Evolutionary conservation across 1,284 basidiomycete species (phyloP), one percentile per base, ranked within the genome.

Genomic region (Trichosporon sp.): DNA sequence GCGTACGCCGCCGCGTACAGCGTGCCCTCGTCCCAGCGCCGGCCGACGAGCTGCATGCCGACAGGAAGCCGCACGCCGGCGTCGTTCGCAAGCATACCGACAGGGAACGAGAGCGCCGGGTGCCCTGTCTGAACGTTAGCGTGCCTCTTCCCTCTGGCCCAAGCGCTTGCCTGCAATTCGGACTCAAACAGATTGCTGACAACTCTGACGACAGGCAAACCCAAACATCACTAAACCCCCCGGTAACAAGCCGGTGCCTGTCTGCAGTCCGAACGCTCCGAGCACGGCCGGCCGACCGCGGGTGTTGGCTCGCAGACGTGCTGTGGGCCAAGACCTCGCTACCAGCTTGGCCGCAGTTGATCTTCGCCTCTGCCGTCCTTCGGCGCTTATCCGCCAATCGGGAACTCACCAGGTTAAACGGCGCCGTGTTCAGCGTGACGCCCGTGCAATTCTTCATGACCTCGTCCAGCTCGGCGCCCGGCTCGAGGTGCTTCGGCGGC

Each of bases 11-110:
- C 79, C 11, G 78, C 77, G 73, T 83, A 84, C 31, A 84, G 64
- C 9, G 77, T 78, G 5, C 77, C 73, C 69, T 83, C 83, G 63
- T 73, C 74, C 68, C 76, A 80, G 63, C 72, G 76, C 69, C 75
- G 79, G 25, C 80, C 78, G 1, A 82, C 77, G 8, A 84, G 75
- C 76, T 84, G 83, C 77, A 83, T 76, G 2, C 82, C 81, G 3
- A 84, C 80, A 0, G 83, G 83, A 5, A 84, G 74, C 18, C 70
- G 74, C 29, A 79, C 74, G 21, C 65, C 65, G 5, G 75, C 73
- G 51, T 82, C 80, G 66, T 80, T 78, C 0, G 81, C 64, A 3
- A 82, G 70, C 71, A 79, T 76, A 2, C 81, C 82, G 35, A 83
- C 77, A 0, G 83, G 81, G 12, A 84, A 66, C 6, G 78, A 75